These are phyloP conservation scores for Heliosperma pusillum DNA, from an alignment of 148 eudicot genomes.

Conservation along the genomic window DNA sequence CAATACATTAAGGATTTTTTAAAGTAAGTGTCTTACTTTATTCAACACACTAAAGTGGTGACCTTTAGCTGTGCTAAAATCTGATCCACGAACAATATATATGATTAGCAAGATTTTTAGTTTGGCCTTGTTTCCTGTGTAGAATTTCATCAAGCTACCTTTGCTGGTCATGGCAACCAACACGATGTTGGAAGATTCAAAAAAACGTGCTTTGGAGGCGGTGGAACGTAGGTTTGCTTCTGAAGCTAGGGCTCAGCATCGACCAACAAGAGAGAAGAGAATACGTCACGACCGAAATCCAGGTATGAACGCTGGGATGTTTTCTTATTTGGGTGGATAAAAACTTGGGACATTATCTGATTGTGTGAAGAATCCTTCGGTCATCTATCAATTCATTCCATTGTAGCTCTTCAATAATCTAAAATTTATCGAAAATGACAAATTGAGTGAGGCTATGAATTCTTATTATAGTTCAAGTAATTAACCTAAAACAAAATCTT, in stretches of 20 bases:
- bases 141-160: neutral
- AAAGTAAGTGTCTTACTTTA: too few species aligned
- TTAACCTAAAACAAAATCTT: neutral
- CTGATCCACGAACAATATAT: neutral
- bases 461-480: neutral
- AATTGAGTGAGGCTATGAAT: neutral
- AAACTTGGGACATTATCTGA: slow-evolving; percentile 18
- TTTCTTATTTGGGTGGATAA: slow-evolving; percentile 19
- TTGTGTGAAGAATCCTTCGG: slow-evolving; percentile 25
- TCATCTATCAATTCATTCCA: neutral
- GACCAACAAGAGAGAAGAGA: slow-evolving; percentile 40
- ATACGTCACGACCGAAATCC: slow-evolving; percentile 25
- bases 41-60: neutral
- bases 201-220: slow-evolving; percentile 62
- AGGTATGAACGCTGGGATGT: slow-evolving; percentile 3
- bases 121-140: neutral
- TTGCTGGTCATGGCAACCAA: slow-evolving; percentile 31
- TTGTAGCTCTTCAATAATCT: neutral
- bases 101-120: neutral
- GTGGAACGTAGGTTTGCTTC: slow-evolving; percentile 58
- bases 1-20: too few species aligned
- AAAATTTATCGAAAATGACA: neutral
- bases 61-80: neutral
- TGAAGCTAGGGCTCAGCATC: slow-evolving; percentile 51
- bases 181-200: slow-evolving; percentile 32